Conservation (phyloP, 441 rosid species). For the Daphne laureola region DNA sequence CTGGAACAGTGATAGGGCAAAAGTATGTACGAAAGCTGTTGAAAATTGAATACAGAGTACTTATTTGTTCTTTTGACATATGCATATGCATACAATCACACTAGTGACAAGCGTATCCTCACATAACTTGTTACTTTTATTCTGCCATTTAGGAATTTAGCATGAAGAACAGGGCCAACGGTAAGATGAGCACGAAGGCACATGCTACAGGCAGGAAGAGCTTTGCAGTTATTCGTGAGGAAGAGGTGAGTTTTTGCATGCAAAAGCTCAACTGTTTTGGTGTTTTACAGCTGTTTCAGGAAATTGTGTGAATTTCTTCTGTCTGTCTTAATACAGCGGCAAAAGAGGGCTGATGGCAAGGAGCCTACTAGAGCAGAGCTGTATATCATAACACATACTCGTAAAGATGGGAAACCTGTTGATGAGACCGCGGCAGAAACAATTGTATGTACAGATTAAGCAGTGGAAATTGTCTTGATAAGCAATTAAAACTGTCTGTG, state of each 20-base stretch:
- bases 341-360: constrained; percentile 27
- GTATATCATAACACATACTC: constrained; percentile 26
- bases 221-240: constrained; percentile 30
- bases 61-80: background rate
- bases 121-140: constrained; percentile 1
- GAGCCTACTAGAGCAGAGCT: constrained; percentile 27
- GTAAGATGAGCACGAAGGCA: constrained; percentile 14
- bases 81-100: background rate
- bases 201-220: constrained; percentile 29
- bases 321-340: constrained; percentile 11
- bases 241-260: constrained; percentile 21
- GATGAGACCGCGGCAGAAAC: constrained; percentile 20
- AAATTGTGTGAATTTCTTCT: background rate
- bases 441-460: constrained; percentile 16
- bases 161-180: constrained; percentile 26
- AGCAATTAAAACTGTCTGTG: background rate
- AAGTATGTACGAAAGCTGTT: constrained; percentile 15
- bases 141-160: constrained; percentile 15
- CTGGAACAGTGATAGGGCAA: constrained; percentile 27
- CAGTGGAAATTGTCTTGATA: background rate
- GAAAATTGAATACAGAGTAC: no score
- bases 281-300: background rate
- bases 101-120: background rate
- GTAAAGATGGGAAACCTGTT: constrained; percentile 28
- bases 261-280: background rate